Base-by-base conservation (phyloP, 1,284 basidiomycete species). In the Cutaneotrichosporon mucoides region DNA sequence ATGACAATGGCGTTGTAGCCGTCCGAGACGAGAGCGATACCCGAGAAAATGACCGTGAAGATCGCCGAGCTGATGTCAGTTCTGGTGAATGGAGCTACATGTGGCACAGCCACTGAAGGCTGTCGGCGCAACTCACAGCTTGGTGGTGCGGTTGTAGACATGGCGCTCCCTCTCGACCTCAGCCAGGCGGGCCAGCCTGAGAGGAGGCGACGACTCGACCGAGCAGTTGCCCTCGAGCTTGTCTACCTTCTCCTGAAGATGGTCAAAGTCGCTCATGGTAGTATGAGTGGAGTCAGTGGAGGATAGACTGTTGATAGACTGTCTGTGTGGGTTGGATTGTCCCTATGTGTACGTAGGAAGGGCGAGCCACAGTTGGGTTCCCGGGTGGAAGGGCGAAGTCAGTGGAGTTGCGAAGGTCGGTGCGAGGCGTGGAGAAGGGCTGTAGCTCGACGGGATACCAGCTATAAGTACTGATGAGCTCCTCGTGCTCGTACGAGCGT, bases 1-100 rank as follows among this genome's bases (percentile, higher is more conserved):
- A 67, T 56, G 41, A 68, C 65, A 13, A 60, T 59, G 11, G 65
- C 66, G 34, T 69, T 70, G 56, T 70, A 72, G n/a, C 70, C 68
- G 57, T 69, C 68, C 3, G 65, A 68, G 12, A 65, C 52, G 33
- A 70, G 57, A 2, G 69, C 68, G 9, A 70, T 43, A 10, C 40
- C 40, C 37, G 41, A 44, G 52, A 53, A 53, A 6, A 53, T 36
- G 52, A 47, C 53, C 15, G 44, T 55, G 24, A 67, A 34, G 55
- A 15, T 24, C 55, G 61, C 46, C 44, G 48, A 36, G 38, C 35
- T 61, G 61, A 47, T 34, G 56, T 58, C 24, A 57, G 52, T 47
- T 24, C n/a, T 2, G 36, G 12, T 16, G 5, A 42, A 13, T 6
- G 5, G 5, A 13, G 9, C 24, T 24, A 24, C 24, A 24, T 24